Percentiles rank a stretch among this genome's conserved stretches.
Conservation (phyloP, 208 protist genomes). For the Trypanosoma lewisi region DNA sequence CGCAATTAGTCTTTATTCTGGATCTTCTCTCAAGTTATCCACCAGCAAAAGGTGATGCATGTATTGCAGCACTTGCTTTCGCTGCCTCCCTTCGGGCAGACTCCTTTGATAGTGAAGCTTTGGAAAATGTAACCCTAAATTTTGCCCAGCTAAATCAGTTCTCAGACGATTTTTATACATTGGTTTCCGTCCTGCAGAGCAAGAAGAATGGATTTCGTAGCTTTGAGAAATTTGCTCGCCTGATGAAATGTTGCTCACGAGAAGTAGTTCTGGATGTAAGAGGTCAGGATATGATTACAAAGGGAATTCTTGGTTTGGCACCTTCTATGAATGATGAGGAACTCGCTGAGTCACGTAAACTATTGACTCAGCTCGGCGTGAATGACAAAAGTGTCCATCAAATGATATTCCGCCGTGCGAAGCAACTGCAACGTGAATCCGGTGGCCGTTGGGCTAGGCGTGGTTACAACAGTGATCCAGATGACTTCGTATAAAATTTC, state of each 20-base stretch:
- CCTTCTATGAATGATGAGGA: conserved; percentile 62
- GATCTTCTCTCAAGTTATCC: conserved; percentile 80
- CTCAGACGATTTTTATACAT: conserved; percentile 78
- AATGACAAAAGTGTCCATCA: conserved; percentile 39
- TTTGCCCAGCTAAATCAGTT: conserved; percentile 62
- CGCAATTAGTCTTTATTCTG: conserved; percentile 51
- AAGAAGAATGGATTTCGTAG: conserved; percentile 67
- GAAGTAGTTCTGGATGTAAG: conserved; percentile 37
- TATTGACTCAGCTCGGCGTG: conserved; percentile 35
- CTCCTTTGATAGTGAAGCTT: conserved; percentile 45
- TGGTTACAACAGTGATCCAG: conserved; percentile 10
- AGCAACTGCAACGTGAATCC: conserved; percentile 34
- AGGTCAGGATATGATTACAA: conserved; percentile 41
- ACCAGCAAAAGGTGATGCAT: conserved; percentile 58
- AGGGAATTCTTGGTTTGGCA: conserved; percentile 42
- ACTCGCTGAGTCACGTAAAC: conserved; percentile 33
- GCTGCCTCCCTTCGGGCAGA: conserved; percentile 52
- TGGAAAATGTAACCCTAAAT: conserved; percentile 62
- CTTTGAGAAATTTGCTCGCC: conserved; percentile 30
- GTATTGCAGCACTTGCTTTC: conserved; percentile 70
- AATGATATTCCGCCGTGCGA: conserved; percentile 33
- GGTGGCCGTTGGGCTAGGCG: conserved; percentile 21
- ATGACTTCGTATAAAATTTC: conserved; percentile 30
- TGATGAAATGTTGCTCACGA: conserved; percentile 44
- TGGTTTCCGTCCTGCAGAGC: conserved; percentile 42